Percentiles rank a stretch among this genome's conserved stretches.
phyloP scores from a whole-genome alignment of 495 filamentous ascomycete genomes.

The Penicillium canescens region DNA sequence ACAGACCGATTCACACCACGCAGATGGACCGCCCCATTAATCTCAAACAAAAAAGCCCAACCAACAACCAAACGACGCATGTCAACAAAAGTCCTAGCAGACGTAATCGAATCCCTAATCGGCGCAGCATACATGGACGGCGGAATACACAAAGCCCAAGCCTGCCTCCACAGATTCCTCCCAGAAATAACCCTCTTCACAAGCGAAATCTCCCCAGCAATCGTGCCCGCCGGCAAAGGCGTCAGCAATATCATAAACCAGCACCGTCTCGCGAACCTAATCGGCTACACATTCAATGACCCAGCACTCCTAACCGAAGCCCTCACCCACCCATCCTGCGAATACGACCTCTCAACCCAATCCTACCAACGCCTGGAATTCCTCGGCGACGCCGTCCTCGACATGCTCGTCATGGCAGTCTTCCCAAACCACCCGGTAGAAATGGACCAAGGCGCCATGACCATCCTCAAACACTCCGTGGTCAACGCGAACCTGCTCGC shows the following conservation, averaged over 20 bases:
- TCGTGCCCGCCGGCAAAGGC: not conserved
- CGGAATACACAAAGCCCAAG: constrained; percentile 58
- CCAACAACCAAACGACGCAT: constrained; percentile 38
- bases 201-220: not conserved
- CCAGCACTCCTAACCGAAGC: constrained; percentile 76
- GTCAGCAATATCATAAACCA: constrained; percentile 13
- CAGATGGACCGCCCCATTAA: constrained; percentile 71
- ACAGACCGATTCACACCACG: constrained; percentile 62
- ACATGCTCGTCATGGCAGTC: constrained; percentile 65
- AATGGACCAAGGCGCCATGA: constrained; percentile 68
- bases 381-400: constrained; percentile 84
- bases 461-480: constrained; percentile 68
- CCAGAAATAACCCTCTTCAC: constrained; percentile 50
- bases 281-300: constrained; percentile 67
- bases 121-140: constrained; percentile 77
- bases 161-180: constrained; percentile 65
- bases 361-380: constrained; percentile 91
- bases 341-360: constrained; percentile 45
- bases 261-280: constrained; percentile 14
- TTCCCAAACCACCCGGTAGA: constrained; percentile 47
- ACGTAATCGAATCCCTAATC: constrained; percentile 85
- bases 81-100: constrained; percentile 81
- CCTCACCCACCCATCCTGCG: constrained; percentile 78
- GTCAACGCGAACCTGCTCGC: constrained; percentile 88
- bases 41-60: constrained; percentile 40